Base-by-base conservation (phyloP, 805 yeast species). In the Kazachstania africana region DNA sequence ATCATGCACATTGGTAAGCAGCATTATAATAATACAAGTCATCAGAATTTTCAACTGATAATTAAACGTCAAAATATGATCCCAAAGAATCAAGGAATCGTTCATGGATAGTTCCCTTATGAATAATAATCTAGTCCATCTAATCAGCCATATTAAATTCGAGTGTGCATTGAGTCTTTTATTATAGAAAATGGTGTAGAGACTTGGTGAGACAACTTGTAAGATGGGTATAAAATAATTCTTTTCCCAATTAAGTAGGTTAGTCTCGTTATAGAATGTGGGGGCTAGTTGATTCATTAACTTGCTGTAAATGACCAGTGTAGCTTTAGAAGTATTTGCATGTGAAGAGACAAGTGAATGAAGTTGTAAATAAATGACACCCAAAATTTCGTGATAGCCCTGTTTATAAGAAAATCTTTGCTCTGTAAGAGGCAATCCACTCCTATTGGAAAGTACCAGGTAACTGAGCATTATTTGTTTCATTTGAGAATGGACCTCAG, bases 381-480 rank as follows among this genome's bases (percentile, higher is more conserved):
- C 53, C 15, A 53, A 39, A 8, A 53, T 27, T 32, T 53, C 59
- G 32, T 53, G 59, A 32, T 42, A 52, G 2, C 59, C 59, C 32
- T 53, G 59, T 31, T 43, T 50, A 36, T 53, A 53, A 27, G 26
- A 21, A 23, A 18, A 26, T 28, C 24, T 6, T 17, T 30, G 27
- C 15, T 27, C 16, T 20, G 13, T 5, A 12, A 38, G 17, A 14
- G 31, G 15, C 9, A 15, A 26, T 18, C 29, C 17, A 18, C 28
- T 16, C 14, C 16, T 10, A 31, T 23, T 24, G 13, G 24, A 9
- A 9, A 33, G 10, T 10, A 27, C 14, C n/a, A 45, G 34, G 31
- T 46, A 51, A 34, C 43, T 45, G 33, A 44, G 45, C 31, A 53
- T 14, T 6, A 53, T 38, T 30, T 42, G 44, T 22, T 47, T 35